These are phyloP conservation scores for Malassezia pachydermatis DNA, from an alignment of 1,284 basidiomycete genomes.

Conservation along the genomic window DNA sequence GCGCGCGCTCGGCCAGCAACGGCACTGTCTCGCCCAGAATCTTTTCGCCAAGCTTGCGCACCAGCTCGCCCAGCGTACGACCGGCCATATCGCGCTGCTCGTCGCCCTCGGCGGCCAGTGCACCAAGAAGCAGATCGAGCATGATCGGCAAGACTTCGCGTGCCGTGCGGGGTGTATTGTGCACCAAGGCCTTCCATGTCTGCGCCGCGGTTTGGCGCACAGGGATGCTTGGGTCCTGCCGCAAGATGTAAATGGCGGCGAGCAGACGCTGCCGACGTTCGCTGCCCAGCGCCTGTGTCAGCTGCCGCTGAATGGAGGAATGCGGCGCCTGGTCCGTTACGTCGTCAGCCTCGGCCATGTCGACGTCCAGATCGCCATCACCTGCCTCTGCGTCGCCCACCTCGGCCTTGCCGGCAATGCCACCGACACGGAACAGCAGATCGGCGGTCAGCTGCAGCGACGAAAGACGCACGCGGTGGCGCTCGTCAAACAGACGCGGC, in stretches of 20 bases:
- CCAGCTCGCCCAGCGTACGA: slow-evolving; percentile 58
- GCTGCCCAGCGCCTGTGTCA: slow-evolving; percentile 75
- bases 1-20: slow-evolving; percentile 59
- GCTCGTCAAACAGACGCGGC: slow-evolving; percentile 82
- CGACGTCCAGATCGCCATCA: slow-evolving; percentile 44
- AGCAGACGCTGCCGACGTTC: slow-evolving; percentile 84
- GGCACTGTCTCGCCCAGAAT: slow-evolving; percentile 74
- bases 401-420: slow-evolving; percentile 82
- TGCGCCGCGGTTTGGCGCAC: slow-evolving; percentile 87
- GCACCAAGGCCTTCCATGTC: slow-evolving; percentile 96
- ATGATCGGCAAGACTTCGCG: slow-evolving; percentile 77
- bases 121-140: slow-evolving; percentile 58
- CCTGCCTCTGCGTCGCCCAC: slow-evolving; percentile 51
- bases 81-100: slow-evolving; percentile 78
- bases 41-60: slow-evolving; percentile 90
- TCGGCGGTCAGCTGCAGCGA: slow-evolving; percentile 94
- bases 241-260: slow-evolving; percentile 79
- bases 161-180: slow-evolving; percentile 61
- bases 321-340: slow-evolving; percentile 62
- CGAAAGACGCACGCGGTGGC: slow-evolving; percentile 81
- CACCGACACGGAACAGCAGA: slow-evolving; percentile 92
- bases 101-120: slow-evolving; percentile 63
- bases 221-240: slow-evolving; percentile 81
- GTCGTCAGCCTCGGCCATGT: slow-evolving; percentile 68
- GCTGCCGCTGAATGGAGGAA: slow-evolving; percentile 57